Evolutionary conservation across 176 grass and related monocot genomes (phyloP).

Genomic region (Alopecurus myosuroides): DNA sequence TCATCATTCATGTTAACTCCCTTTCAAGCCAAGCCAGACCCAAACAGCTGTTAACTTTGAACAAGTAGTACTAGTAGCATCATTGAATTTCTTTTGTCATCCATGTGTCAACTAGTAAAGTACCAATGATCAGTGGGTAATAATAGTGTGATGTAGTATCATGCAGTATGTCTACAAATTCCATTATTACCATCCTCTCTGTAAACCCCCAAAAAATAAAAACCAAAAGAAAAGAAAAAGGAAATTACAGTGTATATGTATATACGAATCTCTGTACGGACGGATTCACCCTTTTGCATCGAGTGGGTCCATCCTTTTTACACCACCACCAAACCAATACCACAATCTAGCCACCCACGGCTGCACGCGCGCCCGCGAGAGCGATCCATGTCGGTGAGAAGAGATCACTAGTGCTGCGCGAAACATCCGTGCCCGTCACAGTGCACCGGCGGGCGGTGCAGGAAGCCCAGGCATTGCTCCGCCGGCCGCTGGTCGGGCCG

Average conservation of each 20-base stretch:
- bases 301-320: background rate
- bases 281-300: background rate
- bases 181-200: conserved; percentile 35
- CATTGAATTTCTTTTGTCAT: background rate
- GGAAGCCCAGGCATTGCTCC: conserved; percentile 63
- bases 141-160: conserved; percentile 20
- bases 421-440: conserved; percentile 68
- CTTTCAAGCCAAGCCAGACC: conserved; percentile 40
- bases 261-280: conserved; percentile 29
- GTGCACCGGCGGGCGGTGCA: conserved; percentile 56
- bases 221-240: conserved; percentile 25
- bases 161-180: conserved; percentile 34
- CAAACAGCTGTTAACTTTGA: background rate
- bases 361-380: background rate
- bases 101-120: background rate
- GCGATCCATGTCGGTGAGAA: background rate
- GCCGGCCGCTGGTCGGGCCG: conserved; percentile 51
- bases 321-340: conserved; percentile 15
- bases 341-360: background rate
- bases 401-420: conserved; percentile 32
- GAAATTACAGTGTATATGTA: conserved; percentile 54
- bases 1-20: conserved; percentile 20
- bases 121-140: conserved; percentile 14
- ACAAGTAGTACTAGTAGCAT: too few species aligned
- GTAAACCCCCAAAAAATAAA: background rate